Evolutionary conservation across 169 alveolate species (phyloP).

Genomic region (Neospora caninum): DNA sequence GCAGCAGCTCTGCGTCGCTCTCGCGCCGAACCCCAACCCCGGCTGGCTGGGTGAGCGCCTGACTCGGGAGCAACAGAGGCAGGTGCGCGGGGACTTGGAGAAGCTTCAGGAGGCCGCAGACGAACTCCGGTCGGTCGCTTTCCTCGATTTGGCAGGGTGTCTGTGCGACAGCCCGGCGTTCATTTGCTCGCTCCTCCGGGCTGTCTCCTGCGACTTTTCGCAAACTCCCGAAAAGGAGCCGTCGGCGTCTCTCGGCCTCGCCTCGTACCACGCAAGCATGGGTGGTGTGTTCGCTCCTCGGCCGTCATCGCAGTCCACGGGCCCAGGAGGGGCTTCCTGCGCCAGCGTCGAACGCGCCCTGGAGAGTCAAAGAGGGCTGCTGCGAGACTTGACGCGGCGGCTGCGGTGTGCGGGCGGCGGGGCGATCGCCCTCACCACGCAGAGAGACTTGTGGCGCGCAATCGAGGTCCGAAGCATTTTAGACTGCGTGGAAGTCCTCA

Average conservation of each 20-base stretch:
- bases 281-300: background rate
- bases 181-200: conserved; percentile 13
- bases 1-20: background rate
- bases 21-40: background rate
- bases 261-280: background rate
- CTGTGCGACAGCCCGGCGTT: conserved; percentile 48
- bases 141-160: background rate
- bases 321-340: background rate
- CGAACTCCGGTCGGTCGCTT: conserved; percentile 39
- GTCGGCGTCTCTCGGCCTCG: too few species aligned
- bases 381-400: conserved; percentile 46
- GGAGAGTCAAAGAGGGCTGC: conserved; percentile 20
- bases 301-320: background rate
- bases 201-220: background rate
- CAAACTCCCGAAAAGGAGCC: background rate
- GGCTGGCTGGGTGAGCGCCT: background rate
- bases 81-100: conserved; percentile 24
- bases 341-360: conserved; percentile 22
- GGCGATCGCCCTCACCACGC: conserved; percentile 10
- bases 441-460: conserved; percentile 25
- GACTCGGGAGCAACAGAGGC: background rate
- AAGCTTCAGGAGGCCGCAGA: background rate
- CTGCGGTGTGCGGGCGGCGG: conserved; percentile 61
- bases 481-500: conserved; percentile 14
- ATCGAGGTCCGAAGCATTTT: background rate